phyloP scores from a whole-genome alignment of 768 basidiomycete species.

The Termitomyces sp. region DNA sequence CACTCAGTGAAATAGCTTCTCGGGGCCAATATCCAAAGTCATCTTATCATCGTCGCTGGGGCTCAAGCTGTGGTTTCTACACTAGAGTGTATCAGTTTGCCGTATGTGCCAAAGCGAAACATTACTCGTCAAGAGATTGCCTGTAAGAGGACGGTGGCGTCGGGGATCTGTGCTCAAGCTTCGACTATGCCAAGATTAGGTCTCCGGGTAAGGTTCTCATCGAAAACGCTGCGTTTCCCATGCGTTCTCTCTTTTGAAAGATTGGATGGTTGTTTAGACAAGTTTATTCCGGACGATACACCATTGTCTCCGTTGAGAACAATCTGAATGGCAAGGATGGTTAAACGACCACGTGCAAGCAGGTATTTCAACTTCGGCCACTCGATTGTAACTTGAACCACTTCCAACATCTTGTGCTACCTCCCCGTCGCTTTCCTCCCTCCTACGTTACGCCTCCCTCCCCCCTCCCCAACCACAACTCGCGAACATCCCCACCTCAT shows the following conservation, averaged over 20 bases:
- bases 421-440: not conserved
- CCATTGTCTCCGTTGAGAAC: not conserved
- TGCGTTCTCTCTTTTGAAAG: not conserved
- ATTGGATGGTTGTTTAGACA: not conserved
- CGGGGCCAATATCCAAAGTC: fast-evolving
- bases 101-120: not conserved
- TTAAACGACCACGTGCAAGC: not conserved
- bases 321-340: not conserved
- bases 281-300: not conserved
- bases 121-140: not conserved
- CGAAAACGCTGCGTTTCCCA: not conserved
- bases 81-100: not conserved
- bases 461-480: not conserved
- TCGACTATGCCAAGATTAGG: not conserved
- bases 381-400: not conserved
- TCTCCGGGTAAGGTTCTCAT: not conserved
- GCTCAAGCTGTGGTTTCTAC: not conserved
- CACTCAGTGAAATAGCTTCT: not conserved
- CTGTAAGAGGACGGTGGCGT: not conserved
- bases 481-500: too few relatives aligned
- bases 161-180: not conserved
- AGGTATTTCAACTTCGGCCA: not conserved
- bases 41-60: not conserved
- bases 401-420: not conserved
- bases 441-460: not conserved